Evolutionary conservation across 345 rosid species (phyloP), one percentile per base, ranked within the genome.

Genomic region (Populus simonii): DNA sequence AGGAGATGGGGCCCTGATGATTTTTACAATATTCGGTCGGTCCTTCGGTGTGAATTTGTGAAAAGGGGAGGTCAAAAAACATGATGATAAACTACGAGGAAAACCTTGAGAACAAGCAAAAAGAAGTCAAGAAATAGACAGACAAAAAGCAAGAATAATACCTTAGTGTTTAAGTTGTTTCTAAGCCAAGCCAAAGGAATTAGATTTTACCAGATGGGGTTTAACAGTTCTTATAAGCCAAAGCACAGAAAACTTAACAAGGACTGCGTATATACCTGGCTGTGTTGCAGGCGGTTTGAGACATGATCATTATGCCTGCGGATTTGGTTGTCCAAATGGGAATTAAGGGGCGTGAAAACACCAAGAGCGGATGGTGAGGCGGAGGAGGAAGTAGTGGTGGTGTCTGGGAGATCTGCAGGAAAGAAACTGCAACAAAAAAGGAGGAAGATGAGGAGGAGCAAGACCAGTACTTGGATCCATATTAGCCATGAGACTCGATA

Each of bases 381-480:
- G 1, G 82, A 9, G 20, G 87, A 23, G 23, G 85, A 82, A 3
- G 90, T 8, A 16, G 87, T 38, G 36, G 62, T 17, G 72, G 17
- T 4, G 68, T 51, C 74, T 2, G 81, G 49, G 70, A 65, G 78
- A 82, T 86, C 90, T 27, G 84, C 74, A 41, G 85, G 23, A 31
- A 70, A 27, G 33, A 81, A 29, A 59, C 79, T 83, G 90, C 90
- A 75, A 80, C 85, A 83, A 29, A 53, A 88, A 66, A 94, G 88
- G 73, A 94, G 92, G 62, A 94, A 57, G 39, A 92, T 13, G 80
- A 94, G 86, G 75, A 94, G 98, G 70, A 92, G 59, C 59, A 94
- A 75, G 67, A 90, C 79, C 5, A 91, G 63, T 77, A 91, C 76
- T 78, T 92, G 97, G 89, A 92, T 91, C 98, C 93, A 92, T 35